phyloP scores from a whole-genome alignment of 2,329 filamentous ascomycete genomes.

The Scedosporium aurantiacum region DNA sequence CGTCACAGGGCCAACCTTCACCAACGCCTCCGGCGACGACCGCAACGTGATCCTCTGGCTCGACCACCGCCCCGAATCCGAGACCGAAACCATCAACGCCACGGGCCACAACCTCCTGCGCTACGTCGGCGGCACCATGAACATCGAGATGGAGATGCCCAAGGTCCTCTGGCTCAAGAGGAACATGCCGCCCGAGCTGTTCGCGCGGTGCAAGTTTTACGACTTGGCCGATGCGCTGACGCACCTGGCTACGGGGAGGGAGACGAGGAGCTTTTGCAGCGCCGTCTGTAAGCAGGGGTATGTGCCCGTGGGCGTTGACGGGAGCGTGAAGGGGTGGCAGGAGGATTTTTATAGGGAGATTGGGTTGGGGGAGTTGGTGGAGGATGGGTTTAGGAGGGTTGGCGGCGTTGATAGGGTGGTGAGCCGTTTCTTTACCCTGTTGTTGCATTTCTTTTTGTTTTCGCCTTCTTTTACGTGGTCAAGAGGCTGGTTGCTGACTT shows the following conservation, averaged over 20 bases:
- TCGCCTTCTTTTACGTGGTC: conserved; percentile 10
- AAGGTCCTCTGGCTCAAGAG: conserved; percentile 99
- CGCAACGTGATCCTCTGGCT: conserved; percentile 97
- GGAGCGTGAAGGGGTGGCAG: conserved; percentile 96
- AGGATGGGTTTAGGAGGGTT: conserved; percentile 86
- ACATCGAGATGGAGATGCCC: conserved; percentile 98
- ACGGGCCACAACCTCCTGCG: conserved; percentile 86
- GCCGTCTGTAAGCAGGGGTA: conserved; percentile 96
- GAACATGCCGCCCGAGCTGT: conserved; percentile 86
- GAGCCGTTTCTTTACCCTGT: conserved; percentile 34
- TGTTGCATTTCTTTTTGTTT: conserved; percentile 6
- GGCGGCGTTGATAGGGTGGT: conserved; percentile 93
- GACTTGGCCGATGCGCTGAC: conserved; percentile 88
- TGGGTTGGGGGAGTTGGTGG: conserved; percentile 70
- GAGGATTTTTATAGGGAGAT: conserved; percentile 84
- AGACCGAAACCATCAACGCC: conserved; percentile 87
- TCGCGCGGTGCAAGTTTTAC: conserved; percentile 92
- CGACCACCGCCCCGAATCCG: conserved; percentile 81
- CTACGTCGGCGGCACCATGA: conserved; percentile 97
- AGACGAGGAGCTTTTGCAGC: conserved; percentile 89
- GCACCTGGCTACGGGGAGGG: conserved; percentile 83
- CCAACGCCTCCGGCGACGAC: conserved; percentile 63
- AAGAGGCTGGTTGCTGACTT: neutral
- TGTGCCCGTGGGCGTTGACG: conserved; percentile 92
- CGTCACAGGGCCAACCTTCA: conserved; percentile 80